Evolutionary conservation across 2,329 filamentous ascomycete genomes (phyloP).

Genomic region (Colletotrichum godetiae): DNA sequence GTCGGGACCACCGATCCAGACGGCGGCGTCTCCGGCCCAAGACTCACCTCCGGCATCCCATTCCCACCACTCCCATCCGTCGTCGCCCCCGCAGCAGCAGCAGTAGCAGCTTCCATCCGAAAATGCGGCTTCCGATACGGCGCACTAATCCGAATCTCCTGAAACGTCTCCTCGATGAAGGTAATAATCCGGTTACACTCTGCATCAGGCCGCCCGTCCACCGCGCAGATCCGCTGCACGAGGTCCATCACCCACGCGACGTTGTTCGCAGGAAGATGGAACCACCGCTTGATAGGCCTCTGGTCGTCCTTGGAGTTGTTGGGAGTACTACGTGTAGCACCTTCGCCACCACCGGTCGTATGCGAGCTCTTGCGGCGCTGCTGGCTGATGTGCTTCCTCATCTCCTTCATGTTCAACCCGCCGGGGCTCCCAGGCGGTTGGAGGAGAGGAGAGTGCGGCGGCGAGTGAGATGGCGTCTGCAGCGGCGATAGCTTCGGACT

Average conservation of each 20-base stretch:
- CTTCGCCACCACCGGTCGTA: background rate
- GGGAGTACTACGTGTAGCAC: background rate
- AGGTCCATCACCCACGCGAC: conserved; percentile 37
- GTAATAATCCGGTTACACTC: conserved; percentile 34
- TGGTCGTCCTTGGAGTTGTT: background rate
- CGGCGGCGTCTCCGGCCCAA: background rate
- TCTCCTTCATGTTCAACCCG: conserved; percentile 17
- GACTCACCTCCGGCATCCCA: background rate
- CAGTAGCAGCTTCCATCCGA: conserved; percentile 4
- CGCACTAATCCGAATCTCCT: conserved; percentile 34
- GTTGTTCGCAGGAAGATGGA: conserved; percentile 36
- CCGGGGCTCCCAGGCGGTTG: background rate
- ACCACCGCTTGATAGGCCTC: conserved; percentile 34
- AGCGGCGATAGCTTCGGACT: background rate
- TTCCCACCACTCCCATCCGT: background rate
- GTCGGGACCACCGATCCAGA: background rate
- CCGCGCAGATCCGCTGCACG: conserved; percentile 34
- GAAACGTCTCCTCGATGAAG: conserved; percentile 37
- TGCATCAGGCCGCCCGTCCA: conserved; percentile 30
- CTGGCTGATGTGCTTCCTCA: conserved; percentile 8
- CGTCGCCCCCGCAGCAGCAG: background rate
- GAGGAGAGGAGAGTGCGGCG: conserved; percentile 19
- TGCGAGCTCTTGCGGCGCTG: conserved; percentile 28
- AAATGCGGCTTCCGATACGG: conserved; percentile 37
- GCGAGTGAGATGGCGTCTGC: background rate